Evolutionary conservation across 1,284 basidiomycete species (phyloP).

Genomic region (Coriolopsis trogii): DNA sequence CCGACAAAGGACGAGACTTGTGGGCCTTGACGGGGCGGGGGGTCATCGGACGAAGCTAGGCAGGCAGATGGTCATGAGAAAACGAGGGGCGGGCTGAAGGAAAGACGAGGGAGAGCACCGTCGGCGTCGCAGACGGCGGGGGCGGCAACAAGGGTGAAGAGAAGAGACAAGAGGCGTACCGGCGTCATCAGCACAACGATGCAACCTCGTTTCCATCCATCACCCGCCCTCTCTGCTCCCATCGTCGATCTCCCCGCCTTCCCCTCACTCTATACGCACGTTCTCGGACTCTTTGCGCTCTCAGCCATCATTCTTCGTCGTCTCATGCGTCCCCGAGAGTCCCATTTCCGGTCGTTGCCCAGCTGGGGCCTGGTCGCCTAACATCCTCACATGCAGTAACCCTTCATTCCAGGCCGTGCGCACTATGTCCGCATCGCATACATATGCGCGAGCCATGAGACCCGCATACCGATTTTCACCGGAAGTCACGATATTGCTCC

Average conservation of each 20-base stretch:
- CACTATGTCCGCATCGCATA: no score
- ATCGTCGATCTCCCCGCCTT: conserved; percentile 9
- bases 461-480: no score
- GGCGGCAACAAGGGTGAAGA: conserved; percentile 25
- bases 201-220: conserved; percentile 24
- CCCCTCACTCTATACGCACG: background rate
- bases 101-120: conserved; percentile 25
- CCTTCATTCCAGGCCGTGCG: background rate
- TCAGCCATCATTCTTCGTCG: background rate
- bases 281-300: background rate
- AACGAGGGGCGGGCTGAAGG: conserved; percentile 27
- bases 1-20: conserved; percentile 45
- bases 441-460: no score
- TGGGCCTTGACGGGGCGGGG: conserved; percentile 33
- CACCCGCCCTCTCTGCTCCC: conserved; percentile 14
- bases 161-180: conserved; percentile 25
- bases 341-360: background rate
- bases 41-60: conserved; percentile 35
- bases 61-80: conserved; percentile 32
- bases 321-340: background rate
- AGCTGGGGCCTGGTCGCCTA: background rate
- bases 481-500: no score
- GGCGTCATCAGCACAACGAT: conserved; percentile 21
- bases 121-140: conserved; percentile 30
- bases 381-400: background rate